Evolutionary conservation across 1,284 basidiomycete genomes (phyloP).

Genomic region (Anthracocystis walkeri): DNA sequence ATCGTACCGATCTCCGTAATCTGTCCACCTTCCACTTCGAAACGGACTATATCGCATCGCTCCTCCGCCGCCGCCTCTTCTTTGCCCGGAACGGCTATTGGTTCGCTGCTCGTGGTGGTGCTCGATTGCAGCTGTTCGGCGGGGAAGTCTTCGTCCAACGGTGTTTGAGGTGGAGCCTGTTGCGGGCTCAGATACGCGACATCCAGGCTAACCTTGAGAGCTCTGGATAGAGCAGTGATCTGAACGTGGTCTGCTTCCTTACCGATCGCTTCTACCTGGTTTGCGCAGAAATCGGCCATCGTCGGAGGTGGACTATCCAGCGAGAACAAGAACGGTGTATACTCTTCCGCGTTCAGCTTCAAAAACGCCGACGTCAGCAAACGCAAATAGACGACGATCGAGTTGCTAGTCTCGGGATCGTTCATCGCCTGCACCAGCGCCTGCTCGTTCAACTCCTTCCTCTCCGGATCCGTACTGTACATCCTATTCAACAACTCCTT

Average conservation of each 20-base stretch:
- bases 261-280: conserved; percentile 63
- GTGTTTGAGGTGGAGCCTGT: conserved; percentile 52
- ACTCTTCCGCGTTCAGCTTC: conserved; percentile 61
- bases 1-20: conserved; percentile 58
- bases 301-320: conserved; percentile 24
- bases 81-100: conserved; percentile 45
- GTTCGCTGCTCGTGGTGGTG: background rate
- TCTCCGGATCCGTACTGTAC: conserved; percentile 49
- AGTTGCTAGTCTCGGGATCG: conserved; percentile 60
- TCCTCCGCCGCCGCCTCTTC: conserved; percentile 26
- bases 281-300: conserved; percentile 60
- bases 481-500: conserved; percentile 45
- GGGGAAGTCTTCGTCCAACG: conserved; percentile 38
- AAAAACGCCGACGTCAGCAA: conserved; percentile 57
- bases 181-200: conserved; percentile 59
- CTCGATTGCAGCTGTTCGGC: conserved; percentile 13
- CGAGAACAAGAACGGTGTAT: conserved; percentile 59
- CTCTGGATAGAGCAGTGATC: conserved; percentile 60
- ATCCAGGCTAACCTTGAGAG: conserved; percentile 57
- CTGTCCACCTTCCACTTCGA: conserved; percentile 57
- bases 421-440: conserved; percentile 57
- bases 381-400: conserved; percentile 63
- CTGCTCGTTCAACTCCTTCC: conserved; percentile 46
- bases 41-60: conserved; percentile 59
- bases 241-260: conserved; percentile 66